Evolutionary conservation across 768 basidiomycete species (phyloP).

Genomic region (Nidularia pulvinata): DNA sequence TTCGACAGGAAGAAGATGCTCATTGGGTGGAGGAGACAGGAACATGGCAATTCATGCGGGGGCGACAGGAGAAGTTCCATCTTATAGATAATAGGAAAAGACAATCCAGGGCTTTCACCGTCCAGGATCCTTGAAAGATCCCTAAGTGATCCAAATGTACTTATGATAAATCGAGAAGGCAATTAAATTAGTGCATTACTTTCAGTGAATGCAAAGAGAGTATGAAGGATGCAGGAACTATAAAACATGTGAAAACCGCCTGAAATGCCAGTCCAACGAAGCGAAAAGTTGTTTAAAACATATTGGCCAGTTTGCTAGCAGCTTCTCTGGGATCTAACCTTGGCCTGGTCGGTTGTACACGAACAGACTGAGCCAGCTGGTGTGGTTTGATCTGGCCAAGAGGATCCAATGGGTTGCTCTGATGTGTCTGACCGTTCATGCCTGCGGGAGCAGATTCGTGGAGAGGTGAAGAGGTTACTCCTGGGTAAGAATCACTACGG

Average conservation of each 20-base stretch:
- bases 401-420: constrained; percentile 50
- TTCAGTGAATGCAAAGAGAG: too few species aligned
- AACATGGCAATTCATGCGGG: constrained; percentile 47
- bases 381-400: constrained; percentile 60
- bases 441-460: constrained; percentile 15
- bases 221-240: background rate
- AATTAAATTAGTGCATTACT: too few species aligned
- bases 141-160: too few species aligned
- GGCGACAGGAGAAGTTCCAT: constrained; percentile 47
- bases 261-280: too few species aligned
- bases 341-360: constrained; percentile 68
- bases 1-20: constrained; percentile 43
- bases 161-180: too few species aligned
- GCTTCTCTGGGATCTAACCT: constrained; percentile 84
- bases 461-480: constrained; percentile 24
- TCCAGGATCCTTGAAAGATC: constrained; percentile 7
- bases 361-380: constrained; percentile 73
- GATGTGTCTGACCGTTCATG: constrained; percentile 16
- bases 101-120: constrained; percentile 6
- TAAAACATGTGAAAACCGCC: background rate
- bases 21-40: constrained; percentile 33
- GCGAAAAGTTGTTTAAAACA: constrained; percentile 49
- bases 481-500: constrained; percentile 27
- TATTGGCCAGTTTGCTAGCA: constrained; percentile 88
- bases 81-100: constrained; percentile 27